Evolutionary conservation across 1,139 yeast species (phyloP), one percentile per base, ranked within the genome.

Genomic region (Magnusiomyces suaveolens): DNA sequence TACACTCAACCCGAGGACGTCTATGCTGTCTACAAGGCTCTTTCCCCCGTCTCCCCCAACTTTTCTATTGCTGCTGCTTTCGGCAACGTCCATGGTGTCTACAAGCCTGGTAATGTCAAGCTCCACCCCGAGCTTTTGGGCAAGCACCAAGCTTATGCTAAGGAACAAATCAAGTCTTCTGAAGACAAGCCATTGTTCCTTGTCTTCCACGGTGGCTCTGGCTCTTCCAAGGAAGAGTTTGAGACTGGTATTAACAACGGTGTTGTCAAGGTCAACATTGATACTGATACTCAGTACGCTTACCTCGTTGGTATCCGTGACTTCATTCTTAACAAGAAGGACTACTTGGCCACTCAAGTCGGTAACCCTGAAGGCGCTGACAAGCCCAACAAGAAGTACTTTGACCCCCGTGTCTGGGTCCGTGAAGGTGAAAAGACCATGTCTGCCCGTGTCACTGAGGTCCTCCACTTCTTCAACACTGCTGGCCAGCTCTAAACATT

Each of bases 191-290:
- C 98, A 74, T 79, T 92, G 72, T 94, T 83, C 86, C 82, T 92
- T 69, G 99, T 92, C 64, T 92, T 92, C 97, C 99, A 92, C 82
- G 99, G 99, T 79, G 99, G 99, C 75, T 92, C 98, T 60, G 99
- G 98, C 75, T 94, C 98, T 54, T 69, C 94, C 64, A 95, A 86
- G 76, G 74, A 78, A 63, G 98, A 94, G 77, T 92, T 87, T 74
- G 87, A 87, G 77, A 82, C 83, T 66, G 98, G 90, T 72, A 92
- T 92, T 75, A 74, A 73, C 73, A 78, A 81, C 76, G 98, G 98
- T 80, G 97, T 90, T 66, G 96, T 90, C 72, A 92, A 92, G 86
- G 98, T 94, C 73, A 94, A 92, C 83, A 83, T 92, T 75, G 98
- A 92, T 78, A 92, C 98, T 66, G 98, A 94, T 79, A 87, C 96